Evolutionary conservation across 1,139 yeast genomes (phyloP).

Genomic region (Magnusiomyces sp.): DNA sequence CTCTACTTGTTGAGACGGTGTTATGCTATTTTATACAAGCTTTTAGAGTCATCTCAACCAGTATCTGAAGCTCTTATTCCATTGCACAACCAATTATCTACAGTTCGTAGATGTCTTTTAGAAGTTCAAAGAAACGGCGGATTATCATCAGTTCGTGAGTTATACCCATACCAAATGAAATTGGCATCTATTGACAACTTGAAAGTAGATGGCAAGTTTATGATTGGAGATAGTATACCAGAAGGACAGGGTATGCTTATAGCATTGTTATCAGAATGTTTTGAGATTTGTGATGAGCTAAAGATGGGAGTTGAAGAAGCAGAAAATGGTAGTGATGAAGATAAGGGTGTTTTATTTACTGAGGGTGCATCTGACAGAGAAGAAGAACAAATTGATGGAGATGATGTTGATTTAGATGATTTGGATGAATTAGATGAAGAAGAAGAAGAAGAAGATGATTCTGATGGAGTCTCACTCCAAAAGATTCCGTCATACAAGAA

Average conservation of each 20-base stretch:
- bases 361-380: slow-evolving; percentile 1
- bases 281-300: slow-evolving; percentile 84
- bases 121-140: slow-evolving; percentile 94
- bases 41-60: slow-evolving; percentile 87
- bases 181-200: slow-evolving; percentile 80
- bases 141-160: slow-evolving; percentile 71
- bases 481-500: not conserved
- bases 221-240: slow-evolving; percentile 79
- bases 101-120: slow-evolving; percentile 79
- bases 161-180: slow-evolving; percentile 93
- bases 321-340: slow-evolving; percentile 13
- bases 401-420: too few relatives aligned
- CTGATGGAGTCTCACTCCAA: not conserved
- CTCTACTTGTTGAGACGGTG: slow-evolving; percentile 79
- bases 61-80: slow-evolving; percentile 90
- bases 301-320: slow-evolving; percentile 75
- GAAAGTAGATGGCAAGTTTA: slow-evolving; percentile 84
- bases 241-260: slow-evolving; percentile 94
- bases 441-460: not conserved
- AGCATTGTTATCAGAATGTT: slow-evolving; percentile 87
- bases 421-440: too few relatives aligned
- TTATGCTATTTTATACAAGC: slow-evolving; percentile 78
- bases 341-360: slow-evolving; percentile 3
- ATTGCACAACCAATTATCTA: slow-evolving; percentile 81
- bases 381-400: too few relatives aligned